These are phyloP conservation scores for Eugenia klotzschiana DNA, from an alignment of 441 rosid genomes.

Conservation along the genomic window DNA sequence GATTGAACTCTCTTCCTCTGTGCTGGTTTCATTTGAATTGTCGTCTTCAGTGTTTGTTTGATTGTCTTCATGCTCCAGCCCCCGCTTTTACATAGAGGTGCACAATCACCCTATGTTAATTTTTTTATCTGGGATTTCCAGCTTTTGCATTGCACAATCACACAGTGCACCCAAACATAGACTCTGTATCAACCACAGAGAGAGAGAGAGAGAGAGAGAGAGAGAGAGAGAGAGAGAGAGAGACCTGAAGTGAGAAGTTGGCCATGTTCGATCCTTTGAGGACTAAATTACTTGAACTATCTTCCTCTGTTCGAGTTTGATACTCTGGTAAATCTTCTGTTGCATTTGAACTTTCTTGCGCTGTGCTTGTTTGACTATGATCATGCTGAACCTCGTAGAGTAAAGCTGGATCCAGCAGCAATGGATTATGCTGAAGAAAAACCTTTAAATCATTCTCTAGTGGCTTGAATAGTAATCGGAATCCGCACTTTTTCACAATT, in stretches of 20 bases:
- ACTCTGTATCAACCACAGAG: too few species aligned
- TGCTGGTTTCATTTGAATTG: too few species aligned
- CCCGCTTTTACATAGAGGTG: too few species aligned
- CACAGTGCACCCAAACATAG: too few species aligned
- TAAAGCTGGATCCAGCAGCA: not conserved
- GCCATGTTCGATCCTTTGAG: not conserved
- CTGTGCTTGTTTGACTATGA: accelerated
- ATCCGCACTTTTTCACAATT: not conserved
- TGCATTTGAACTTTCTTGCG: not conserved
- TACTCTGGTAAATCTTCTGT: not conserved
- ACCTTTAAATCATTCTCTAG: not conserved
- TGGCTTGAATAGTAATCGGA: not conserved
- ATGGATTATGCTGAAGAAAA: not conserved
- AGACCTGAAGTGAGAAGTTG: not conserved
- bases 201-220: too few species aligned
- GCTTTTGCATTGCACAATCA: too few species aligned
- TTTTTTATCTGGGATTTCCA: too few species aligned
- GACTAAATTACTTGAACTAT: not conserved
- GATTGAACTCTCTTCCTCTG: too few species aligned
- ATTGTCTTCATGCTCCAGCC: too few species aligned
- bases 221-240: not conserved
- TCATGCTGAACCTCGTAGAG: not conserved
- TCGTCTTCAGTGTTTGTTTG: too few species aligned
- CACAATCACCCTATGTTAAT: too few species aligned
- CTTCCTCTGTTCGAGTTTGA: not conserved